These are phyloP conservation scores for Vigna hirtella DNA, from an alignment of 306 rosid genomes.

Conservation along the genomic window DNA sequence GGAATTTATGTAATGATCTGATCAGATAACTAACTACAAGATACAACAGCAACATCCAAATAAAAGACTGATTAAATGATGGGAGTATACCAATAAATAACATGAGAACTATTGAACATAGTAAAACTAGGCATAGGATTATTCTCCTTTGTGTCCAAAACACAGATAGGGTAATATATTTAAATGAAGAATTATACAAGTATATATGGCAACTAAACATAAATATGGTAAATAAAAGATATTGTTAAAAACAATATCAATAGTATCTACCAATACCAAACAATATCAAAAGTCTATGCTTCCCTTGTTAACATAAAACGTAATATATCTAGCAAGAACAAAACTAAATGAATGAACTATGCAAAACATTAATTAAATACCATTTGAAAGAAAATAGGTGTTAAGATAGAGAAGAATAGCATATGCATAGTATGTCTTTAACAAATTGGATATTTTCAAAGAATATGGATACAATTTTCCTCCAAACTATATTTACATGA, in stretches of 20 bases:
- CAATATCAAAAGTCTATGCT: too few species aligned
- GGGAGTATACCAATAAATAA: slow-evolving; percentile 11
- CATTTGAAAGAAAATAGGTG: slow-evolving; percentile 1
- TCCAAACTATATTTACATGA: not conserved
- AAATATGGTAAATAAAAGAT: too few species aligned
- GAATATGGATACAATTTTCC: not conserved
- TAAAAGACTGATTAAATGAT: slow-evolving; percentile 35
- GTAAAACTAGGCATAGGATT: too few species aligned
- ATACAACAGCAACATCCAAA: slow-evolving; percentile 39
- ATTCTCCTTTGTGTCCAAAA: too few species aligned
- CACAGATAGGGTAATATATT: too few species aligned
- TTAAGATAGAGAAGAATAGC: not conserved
- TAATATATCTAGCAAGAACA: not conserved
- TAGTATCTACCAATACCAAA: too few species aligned
- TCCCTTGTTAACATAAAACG: too few species aligned
- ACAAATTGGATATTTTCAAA: not conserved
- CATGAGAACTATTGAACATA: not conserved
- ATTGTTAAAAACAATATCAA: too few species aligned
- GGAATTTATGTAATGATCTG: slow-evolving; percentile 31
- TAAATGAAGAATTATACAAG: too few species aligned
- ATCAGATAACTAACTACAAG: slow-evolving; percentile 37
- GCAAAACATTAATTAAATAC: not conserved
- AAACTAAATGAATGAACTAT: slow-evolving; percentile 8
- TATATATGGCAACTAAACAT: too few species aligned
- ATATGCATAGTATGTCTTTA: not conserved